These are phyloP conservation scores for Metschnikowia hibisci DNA, from an alignment of 805 yeast species.

Conservation along the genomic window DNA sequence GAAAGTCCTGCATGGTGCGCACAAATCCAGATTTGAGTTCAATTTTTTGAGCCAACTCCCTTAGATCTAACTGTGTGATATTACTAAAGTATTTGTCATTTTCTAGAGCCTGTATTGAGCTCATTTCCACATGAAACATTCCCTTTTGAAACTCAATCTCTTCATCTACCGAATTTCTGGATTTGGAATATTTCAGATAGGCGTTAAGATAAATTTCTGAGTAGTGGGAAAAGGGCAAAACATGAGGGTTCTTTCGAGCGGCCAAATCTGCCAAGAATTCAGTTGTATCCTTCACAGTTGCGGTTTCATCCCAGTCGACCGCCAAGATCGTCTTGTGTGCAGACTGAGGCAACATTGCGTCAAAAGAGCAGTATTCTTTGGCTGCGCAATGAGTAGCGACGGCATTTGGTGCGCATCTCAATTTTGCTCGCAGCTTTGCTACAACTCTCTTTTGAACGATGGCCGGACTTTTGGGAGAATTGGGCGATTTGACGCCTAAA, in stretches of 20 bases:
- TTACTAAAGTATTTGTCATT: constrained; percentile 39
- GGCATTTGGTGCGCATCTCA: neutral
- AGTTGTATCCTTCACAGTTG: constrained; percentile 54
- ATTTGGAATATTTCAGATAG: constrained; percentile 25
- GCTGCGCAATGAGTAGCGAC: neutral
- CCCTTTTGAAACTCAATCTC: constrained; percentile 47
- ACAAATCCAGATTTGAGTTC: constrained; percentile 38
- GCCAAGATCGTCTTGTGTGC: constrained; percentile 27
- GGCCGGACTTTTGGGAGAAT: constrained; percentile 15
- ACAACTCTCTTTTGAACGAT: constrained; percentile 1
- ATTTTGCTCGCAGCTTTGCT: constrained; percentile 1
- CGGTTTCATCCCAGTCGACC: constrained; percentile 67
- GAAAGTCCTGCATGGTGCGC: constrained; percentile 23
- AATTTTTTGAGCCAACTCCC: constrained; percentile 33
- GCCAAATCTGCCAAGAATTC: constrained; percentile 47
- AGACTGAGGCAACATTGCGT: neutral
- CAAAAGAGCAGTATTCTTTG: neutral
- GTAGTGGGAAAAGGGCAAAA: constrained; percentile 43
- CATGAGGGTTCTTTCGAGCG: constrained; percentile 34
- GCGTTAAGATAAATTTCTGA: constrained; percentile 39
- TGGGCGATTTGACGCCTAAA: constrained; percentile 14
- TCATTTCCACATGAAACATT: constrained; percentile 42
- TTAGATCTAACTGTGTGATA: constrained; percentile 29
- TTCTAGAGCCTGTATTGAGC: constrained; percentile 45
- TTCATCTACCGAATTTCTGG: constrained; percentile 24